Evolutionary conservation across 2,329 filamentous ascomycete species (phyloP), one percentile per base, ranked within the genome.

Genomic region (Cordyceps javanica): DNA sequence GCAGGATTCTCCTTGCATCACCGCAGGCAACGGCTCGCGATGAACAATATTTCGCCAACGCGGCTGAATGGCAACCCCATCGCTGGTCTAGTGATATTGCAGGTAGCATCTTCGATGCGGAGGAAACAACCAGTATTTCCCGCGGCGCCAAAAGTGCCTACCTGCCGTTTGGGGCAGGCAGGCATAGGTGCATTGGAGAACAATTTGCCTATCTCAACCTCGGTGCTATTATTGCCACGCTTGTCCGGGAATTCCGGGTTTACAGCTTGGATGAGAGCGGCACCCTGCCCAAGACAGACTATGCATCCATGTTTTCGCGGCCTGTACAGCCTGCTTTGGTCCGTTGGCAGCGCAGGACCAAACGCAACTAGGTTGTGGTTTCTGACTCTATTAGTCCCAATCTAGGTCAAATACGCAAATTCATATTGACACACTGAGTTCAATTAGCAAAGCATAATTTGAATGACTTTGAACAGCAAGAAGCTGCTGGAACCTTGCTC

Each of bases 171-270:
- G 88, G 88, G 2, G 88, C 86, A 0, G 88, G 87, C 0, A 76
- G 88, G 45, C 87, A 91, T 69, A 76, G 88, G 21, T 90, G 88
- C 64, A 89, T 91, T 59, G 88, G 88, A 19, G 88, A 90, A 73
- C 87, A 89, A 67, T 90, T 90, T 68, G 87, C 87, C 0, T 89
- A 90, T 64, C 70, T 88, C 45, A 87, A 90, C 66, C 68, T 90
- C 42, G 78, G 79, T 16, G 82, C 83, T 9, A 89, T 90, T 60
- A 71, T 89, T 25, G 78, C 80, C 0, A 83, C 79, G 0, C 69
- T 89, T 60, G 79, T 89, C 10, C 74, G 85, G 11, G 73, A 83
- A 49, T 80, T 89, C 66, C 82, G 78, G 67, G 75, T 89, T 45
- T 72, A 68, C 49, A 87, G 85, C 45, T 62, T 80, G 5, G 78